Base-by-base conservation (phyloP, 2,329 filamentous ascomycete genomes). In the Ceratocystis alfenasii region DNA sequence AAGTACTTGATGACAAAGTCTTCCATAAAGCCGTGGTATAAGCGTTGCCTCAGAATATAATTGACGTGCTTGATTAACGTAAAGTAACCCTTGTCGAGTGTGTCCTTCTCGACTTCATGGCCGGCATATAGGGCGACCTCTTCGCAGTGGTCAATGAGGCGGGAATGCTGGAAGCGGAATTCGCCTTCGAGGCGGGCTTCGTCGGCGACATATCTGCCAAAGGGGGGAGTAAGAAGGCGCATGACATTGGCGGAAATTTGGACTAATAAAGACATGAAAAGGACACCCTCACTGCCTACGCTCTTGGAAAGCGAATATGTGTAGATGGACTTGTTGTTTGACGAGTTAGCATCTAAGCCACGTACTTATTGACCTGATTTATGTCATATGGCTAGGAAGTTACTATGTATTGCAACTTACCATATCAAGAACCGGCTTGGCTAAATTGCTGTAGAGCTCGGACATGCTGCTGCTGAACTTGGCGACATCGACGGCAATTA, bases 1-100 rank as follows among this genome's bases (percentile, higher is more conserved):
- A 97, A 94, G 74, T 99, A 99, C 76, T 99, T 99, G 76, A 99
- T 96, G 67, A 97, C 90, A 75, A 96, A 99, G 75, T 99, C 94
- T 74, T 99, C 94, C 93, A 97, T 96, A 72, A 99, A 87, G n/a
- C 92, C 93, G 74, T 99, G 93, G 75, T 97, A 97, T 74, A 99
- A 89, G 62, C 94, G 85, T 69, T 90, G 82, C 48, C 92, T 83
- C 68, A 99, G 78, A 70, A 97, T 96, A 72, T 95, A 87, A 75
- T 99, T 99, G 73, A 99, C 93, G 76, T 99, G 94, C 77, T 96
- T 97, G 78, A 99, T 99, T 46, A 99, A 81, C 1, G 94, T 99
- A 73, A 99, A 99, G 76, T 99, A 99, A 17, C 94, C 93, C 78
- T 97, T 97, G 76, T 99, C 94, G 64, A 99, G 80, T 0, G 89